These are phyloP conservation scores for Allium fistulosum DNA, from an alignment of 106 monocot genomes.

Conservation along the genomic window DNA sequence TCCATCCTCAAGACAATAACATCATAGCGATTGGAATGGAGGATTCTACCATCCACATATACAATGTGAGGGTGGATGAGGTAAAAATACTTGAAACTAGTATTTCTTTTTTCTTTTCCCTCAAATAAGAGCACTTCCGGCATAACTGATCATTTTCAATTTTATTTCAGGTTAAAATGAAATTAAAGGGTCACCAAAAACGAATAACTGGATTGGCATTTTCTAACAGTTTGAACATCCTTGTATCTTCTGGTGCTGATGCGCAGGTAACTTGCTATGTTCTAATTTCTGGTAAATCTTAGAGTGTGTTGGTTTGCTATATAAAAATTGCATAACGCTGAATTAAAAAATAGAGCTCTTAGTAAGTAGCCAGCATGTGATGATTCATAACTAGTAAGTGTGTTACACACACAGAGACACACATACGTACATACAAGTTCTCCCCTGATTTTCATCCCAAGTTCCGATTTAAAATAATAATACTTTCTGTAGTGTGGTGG, in stretches of 20 bases:
- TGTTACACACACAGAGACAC: too few species aligned
- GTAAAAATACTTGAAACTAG: constrained; percentile 16
- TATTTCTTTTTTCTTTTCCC: background rate
- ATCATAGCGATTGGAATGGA: constrained; percentile 97
- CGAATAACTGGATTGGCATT: constrained; percentile 88
- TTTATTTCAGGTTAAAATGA: constrained; percentile 63
- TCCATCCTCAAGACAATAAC: constrained; percentile 96
- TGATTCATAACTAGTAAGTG: too few species aligned
- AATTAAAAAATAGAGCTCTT: too few species aligned
- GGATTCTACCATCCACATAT: constrained; percentile 88
- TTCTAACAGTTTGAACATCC: constrained; percentile 59
- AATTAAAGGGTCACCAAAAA: constrained; percentile 74
- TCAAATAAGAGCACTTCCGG: background rate
- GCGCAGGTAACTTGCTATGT: constrained; percentile 49
- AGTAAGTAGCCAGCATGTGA: too few species aligned
- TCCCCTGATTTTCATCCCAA: too few species aligned
- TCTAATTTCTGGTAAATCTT: background rate
- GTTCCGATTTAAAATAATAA: too few species aligned
- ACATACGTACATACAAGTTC: too few species aligned
- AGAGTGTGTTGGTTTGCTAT: too few species aligned
- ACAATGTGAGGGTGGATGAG: constrained; percentile 84
- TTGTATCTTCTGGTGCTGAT: constrained; percentile 92
- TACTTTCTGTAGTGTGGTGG: too few species aligned
- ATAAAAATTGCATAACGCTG: too few species aligned
- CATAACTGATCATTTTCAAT: background rate